phyloP scores from a whole-genome alignment of 2,329 filamentous ascomycete species.

The Hypoxylon sp. region DNA sequence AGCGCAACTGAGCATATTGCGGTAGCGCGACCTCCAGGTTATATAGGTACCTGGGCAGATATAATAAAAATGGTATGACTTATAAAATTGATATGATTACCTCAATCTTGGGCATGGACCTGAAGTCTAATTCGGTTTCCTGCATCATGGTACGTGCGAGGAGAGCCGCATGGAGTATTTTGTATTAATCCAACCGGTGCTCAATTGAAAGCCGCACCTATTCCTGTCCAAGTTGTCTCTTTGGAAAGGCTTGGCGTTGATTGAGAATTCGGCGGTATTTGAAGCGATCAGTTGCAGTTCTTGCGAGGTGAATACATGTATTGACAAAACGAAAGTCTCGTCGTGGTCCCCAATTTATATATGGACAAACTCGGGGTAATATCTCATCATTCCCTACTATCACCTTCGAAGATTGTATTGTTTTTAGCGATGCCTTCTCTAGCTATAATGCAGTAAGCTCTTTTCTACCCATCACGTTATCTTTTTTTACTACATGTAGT shows the following conservation, averaged over 20 bases:
- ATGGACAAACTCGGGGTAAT: not conserved
- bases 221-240: not conserved
- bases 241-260: not conserved
- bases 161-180: not conserved
- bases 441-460: not conserved
- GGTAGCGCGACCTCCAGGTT: not conserved
- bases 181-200: not conserved
- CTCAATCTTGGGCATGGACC: slow-evolving; percentile 70
- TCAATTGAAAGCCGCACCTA: not conserved
- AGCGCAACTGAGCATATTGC: not conserved
- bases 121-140: slow-evolving; percentile 58
- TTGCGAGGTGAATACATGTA: slow-evolving; percentile 7
- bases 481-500: not conserved
- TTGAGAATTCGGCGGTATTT: not conserved
- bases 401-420: not conserved
- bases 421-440: not conserved
- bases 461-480: not conserved
- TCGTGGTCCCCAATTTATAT: not conserved
- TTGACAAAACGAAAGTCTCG: not conserved
- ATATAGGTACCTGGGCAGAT: not conserved
- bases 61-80: slow-evolving; percentile 6
- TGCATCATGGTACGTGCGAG: slow-evolving; percentile 17
- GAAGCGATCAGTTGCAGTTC: not conserved
- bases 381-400: not conserved
- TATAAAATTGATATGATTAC: slow-evolving; percentile 53